These are phyloP conservation scores for Penicillium aurantiogriseum DNA, from an alignment of 2,329 filamentous ascomycete genomes.

Conservation along the genomic window DNA sequence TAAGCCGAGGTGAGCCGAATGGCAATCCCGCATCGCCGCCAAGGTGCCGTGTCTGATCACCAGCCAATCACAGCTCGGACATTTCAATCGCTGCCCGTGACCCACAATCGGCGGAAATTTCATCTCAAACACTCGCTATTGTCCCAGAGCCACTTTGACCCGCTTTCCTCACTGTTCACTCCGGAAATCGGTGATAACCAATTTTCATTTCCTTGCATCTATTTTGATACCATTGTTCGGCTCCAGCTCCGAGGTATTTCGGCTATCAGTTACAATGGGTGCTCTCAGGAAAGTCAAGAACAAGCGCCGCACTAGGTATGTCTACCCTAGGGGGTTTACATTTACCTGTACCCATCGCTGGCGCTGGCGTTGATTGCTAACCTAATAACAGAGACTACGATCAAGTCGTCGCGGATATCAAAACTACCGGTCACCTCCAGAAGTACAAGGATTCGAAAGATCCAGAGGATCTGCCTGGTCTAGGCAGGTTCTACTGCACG, in stretches of 20 bases:
- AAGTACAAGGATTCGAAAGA: conserved; percentile 77
- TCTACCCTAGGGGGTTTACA: neutral
- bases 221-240: conserved; percentile 15
- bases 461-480: conserved; percentile 79
- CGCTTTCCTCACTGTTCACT: conserved; percentile 31
- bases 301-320: conserved; percentile 66
- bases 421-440: conserved; percentile 73
- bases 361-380: conserved; percentile 11
- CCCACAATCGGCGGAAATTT: conserved; percentile 32
- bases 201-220: conserved; percentile 22
- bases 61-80: conserved; percentile 29
- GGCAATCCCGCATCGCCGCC: conserved; percentile 24
- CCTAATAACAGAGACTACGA: conserved; percentile 73
- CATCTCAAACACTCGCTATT: conserved; percentile 17
- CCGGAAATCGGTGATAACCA: conserved; percentile 38
- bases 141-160: conserved; percentile 19
- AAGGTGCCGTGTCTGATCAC: conserved; percentile 12
- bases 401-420: conserved; percentile 81
- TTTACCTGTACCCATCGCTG: neutral
- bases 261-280: conserved; percentile 57
- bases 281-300: conserved; percentile 69
- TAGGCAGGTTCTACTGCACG: conserved; percentile 83
- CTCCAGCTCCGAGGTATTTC: conserved; percentile 16
- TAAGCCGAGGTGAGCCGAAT: conserved; percentile 39
- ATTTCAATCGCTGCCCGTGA: conserved; percentile 26